A percentile compares a stretch with the other conserved stretches of the same genome.
phyloP scores from a whole-genome alignment of 768 basidiomycete species.

The Tremella mesenterica region DNA sequence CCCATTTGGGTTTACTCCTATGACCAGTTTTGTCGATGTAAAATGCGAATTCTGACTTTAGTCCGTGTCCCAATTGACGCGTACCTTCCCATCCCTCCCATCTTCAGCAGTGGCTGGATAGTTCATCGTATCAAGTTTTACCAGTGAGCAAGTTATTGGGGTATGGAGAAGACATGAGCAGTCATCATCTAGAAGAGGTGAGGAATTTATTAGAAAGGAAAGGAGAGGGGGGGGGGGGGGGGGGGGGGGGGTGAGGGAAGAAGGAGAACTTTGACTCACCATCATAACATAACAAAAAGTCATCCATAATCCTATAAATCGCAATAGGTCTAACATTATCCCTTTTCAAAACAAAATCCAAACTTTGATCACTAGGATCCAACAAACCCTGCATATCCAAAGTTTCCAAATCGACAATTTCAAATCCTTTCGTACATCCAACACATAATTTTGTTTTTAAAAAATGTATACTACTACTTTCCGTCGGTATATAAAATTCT shows the following conservation, averaged over 20 bases:
- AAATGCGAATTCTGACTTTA: slow-evolving; percentile 79
- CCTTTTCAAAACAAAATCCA: slow-evolving; percentile 86
- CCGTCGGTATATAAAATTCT: slow-evolving; percentile 98
- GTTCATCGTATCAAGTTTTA: no score
- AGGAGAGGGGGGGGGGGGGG: no score
- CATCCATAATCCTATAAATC: slow-evolving; percentile 91
- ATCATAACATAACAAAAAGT: slow-evolving; percentile 95
- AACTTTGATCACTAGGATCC: slow-evolving; percentile 79
- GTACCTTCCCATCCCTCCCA: no score
- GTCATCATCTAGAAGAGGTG: no score
- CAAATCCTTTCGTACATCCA: slow-evolving; percentile 93
- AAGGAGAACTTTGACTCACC: slow-evolving; percentile 64
- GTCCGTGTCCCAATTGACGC: background rate
- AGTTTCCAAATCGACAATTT: slow-evolving; percentile 94
- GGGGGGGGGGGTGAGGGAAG: no score
- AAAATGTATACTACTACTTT: slow-evolving; percentile 93
- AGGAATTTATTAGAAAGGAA: slow-evolving; percentile 1
- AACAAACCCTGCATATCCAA: slow-evolving; percentile 92
- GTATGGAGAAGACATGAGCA: no score
- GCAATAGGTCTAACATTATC: slow-evolving; percentile 88
- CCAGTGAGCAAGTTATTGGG: no score
- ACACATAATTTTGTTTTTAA: slow-evolving; percentile 95
- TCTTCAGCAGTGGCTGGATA: no score
- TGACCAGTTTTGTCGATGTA: slow-evolving; percentile 96
- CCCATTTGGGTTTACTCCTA: slow-evolving; percentile 79